Base-by-base conservation (phyloP, 1,284 basidiomycete genomes). In the Tilletia walkeri region DNA sequence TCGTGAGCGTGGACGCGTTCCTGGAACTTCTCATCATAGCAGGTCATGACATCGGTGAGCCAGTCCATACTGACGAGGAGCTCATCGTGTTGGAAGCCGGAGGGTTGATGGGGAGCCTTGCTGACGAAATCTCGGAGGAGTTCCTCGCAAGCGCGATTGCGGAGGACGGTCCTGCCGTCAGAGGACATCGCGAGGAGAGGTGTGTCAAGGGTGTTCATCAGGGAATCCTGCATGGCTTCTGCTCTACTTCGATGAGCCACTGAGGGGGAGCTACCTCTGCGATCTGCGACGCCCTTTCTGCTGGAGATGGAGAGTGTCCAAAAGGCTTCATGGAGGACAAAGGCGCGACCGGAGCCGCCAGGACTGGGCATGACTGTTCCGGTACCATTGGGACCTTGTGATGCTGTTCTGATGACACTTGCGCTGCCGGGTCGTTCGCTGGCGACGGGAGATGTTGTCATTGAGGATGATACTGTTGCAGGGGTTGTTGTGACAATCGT, bases 101-200 rank as follows among this genome's bases (percentile, higher is more conserved):
- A 30, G 54, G 54, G 54, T 45, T 45, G 41, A 14, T 45, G 6
- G 41, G 50, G 50, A 65, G 72, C 72, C 38, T 73, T 73, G 69
- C 71, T 73, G 53, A 74, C 63, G 59, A 78, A 78, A n/a, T 69
- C 67, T 53, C 70, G 71, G 30, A 81, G 70, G 48, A 78, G 45
- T 66, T 81, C 78, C 59, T 80, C 77, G 68, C 76, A 77, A 30
- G 77, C 77, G n/a, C 74, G 72, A 24, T 81, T 81, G 50, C 75
- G 74, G 16, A 80, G 53, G 49, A 79, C 75, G 47, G 72, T 75
- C 53, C 73, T 74, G 45, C 78, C 78, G 49, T 81, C 79, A 5
- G 75, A 68, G 24, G 77, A 77, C 20, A 78, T 68, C 9, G 77
- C 78, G 72, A 81, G 56, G 67, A 80, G 63, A 49, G 78, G 73